Conservation (phyloP, 2,329 filamentous ascomycete genomes). For the Sporothrix phasma region DNA sequence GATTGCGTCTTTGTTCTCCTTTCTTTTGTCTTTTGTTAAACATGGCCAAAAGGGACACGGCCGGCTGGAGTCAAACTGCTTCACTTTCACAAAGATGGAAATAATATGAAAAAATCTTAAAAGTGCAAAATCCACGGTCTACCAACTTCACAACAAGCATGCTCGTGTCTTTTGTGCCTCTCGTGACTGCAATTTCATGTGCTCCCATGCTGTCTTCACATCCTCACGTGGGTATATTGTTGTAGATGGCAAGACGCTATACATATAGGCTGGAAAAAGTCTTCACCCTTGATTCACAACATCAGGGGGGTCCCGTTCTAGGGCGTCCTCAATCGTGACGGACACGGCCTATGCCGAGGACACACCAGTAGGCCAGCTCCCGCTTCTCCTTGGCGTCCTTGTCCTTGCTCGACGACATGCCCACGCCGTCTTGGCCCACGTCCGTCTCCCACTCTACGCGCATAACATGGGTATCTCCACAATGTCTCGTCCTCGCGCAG, state of each 20-base stretch:
- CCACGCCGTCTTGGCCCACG: conserved; percentile 50
- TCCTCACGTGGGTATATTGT: conserved; percentile 1
- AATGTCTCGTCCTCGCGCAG: conserved; percentile 51
- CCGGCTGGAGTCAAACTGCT: background rate
- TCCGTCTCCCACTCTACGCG: conserved; percentile 82
- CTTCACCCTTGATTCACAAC: too few relatives aligned
- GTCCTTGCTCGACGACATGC: conserved; percentile 40
- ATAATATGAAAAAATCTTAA: conserved; percentile 13
- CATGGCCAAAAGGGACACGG: background rate
- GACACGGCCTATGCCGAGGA: conserved; percentile 79
- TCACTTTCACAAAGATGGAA: conserved; percentile 9
- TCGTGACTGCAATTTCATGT: background rate
- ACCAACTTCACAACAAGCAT: background rate
- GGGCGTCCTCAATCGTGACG: conserved; percentile 30
- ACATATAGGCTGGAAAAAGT: too few relatives aligned
- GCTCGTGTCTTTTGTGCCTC: background rate
- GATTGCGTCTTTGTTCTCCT: conserved; percentile 1
- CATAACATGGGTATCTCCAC: conserved; percentile 89
- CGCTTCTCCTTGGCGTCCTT: conserved; percentile 64
- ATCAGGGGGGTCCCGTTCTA: too few relatives aligned
- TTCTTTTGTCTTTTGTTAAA: background rate
- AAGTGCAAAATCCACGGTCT: conserved; percentile 5
- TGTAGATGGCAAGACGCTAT: background rate
- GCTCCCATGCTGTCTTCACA: background rate
- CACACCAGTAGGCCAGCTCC: conserved; percentile 93